Evolutionary conservation across 2,329 filamentous ascomycete species (phyloP).

Genomic region (Scedosporium minutisporum): DNA sequence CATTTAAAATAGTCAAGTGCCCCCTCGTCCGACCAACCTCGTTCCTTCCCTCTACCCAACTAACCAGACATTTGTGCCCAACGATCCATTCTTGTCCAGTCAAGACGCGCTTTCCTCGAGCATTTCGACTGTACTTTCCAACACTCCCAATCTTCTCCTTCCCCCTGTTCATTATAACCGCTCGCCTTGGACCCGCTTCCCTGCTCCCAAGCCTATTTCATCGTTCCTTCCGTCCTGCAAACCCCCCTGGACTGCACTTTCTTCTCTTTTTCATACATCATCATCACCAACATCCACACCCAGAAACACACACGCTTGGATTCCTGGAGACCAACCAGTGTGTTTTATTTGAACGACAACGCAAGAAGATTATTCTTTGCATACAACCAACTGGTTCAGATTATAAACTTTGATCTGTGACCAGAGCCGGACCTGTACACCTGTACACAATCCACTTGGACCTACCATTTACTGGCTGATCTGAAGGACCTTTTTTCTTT

Average conservation of each 20-base stretch:
- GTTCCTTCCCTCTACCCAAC: slow-evolving; percentile 27
- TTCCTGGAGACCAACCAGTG: not conserved
- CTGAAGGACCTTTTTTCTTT: not conserved
- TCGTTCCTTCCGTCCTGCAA: slow-evolving; percentile 10
- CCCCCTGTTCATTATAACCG: not conserved
- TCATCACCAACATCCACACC: slow-evolving; percentile 9
- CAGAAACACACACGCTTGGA: slow-evolving; percentile 4
- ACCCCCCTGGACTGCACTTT: slow-evolving; percentile 9
- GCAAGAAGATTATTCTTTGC: not conserved
- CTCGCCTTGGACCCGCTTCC: slow-evolving; percentile 2
- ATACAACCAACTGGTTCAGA: slow-evolving; percentile 2
- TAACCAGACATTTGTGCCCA: slow-evolving; percentile 2
- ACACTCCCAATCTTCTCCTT: not conserved
- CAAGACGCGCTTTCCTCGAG: slow-evolving; percentile 2
- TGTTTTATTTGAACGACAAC: not conserved
- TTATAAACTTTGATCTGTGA: not conserved
- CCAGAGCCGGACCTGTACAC: not conserved
- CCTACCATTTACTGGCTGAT: not conserved
- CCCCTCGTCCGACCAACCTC: slow-evolving; percentile 30
- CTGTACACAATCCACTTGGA: not conserved
- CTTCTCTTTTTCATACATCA: slow-evolving; percentile 10
- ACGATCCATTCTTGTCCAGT: slow-evolving; percentile 4
- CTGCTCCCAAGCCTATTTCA: slow-evolving; percentile 7
- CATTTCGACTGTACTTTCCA: not conserved
- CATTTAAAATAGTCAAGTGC: slow-evolving; percentile 39